Conservation (phyloP, 2,329 filamentous ascomycete genomes). For the Leptographium flavum region DNA sequence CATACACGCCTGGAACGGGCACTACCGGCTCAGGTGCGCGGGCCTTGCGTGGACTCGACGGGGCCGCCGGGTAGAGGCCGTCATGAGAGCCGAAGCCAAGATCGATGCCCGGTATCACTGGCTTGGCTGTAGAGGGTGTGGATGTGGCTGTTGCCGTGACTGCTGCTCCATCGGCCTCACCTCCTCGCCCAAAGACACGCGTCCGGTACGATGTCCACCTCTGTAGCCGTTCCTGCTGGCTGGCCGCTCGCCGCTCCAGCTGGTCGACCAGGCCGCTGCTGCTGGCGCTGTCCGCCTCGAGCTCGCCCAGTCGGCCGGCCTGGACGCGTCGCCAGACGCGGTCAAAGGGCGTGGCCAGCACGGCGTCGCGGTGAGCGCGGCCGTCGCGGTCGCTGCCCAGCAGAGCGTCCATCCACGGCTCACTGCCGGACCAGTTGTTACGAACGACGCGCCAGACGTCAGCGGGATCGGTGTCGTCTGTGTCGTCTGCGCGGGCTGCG, state of each 20-base stretch:
- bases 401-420: slow-evolving; percentile 58
- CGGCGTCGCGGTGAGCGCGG: slow-evolving; percentile 37
- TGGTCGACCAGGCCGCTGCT: slow-evolving; percentile 48
- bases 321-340: slow-evolving; percentile 57
- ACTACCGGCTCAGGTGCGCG: too few species aligned
- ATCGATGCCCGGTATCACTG: slow-evolving; percentile 26
- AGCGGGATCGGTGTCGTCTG: slow-evolving; percentile 16
- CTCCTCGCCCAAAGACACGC: slow-evolving; percentile 23
- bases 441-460: slow-evolving; percentile 45
- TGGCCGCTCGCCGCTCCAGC: slow-evolving; percentile 51
- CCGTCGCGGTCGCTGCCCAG: slow-evolving; percentile 53
- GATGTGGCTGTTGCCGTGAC: too few species aligned
- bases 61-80: slow-evolving; percentile 28
- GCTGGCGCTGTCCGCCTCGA: slow-evolving; percentile 29
- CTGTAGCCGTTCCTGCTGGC: slow-evolving; percentile 53
- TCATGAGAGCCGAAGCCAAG: slow-evolving; percentile 41
- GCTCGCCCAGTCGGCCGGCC: slow-evolving; percentile 38
- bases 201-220: slow-evolving; percentile 60
- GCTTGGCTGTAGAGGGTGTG: too few species aligned
- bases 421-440: slow-evolving; percentile 67
- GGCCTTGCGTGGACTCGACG: slow-evolving; percentile 18
- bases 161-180: too few species aligned
- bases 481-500: slow-evolving; percentile 14
- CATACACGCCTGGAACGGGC: slow-evolving; percentile 23
- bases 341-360: slow-evolving; percentile 55